Conservation (phyloP, 331 rosid species). For the Pyracantha coccinea region DNA sequence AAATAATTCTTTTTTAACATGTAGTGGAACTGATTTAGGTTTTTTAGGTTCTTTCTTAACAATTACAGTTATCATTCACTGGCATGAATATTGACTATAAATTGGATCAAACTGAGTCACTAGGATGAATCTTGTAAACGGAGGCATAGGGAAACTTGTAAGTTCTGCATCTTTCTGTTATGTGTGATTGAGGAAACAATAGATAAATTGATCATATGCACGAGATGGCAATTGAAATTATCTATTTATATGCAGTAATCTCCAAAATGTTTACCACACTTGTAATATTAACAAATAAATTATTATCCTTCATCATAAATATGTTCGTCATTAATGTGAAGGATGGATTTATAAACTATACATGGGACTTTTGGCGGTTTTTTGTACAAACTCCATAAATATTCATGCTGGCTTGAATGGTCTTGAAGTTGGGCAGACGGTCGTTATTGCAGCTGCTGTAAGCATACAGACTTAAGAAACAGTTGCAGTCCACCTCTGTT, state of each 20-base stretch:
- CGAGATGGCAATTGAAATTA: too few species aligned
- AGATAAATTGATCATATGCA: too few species aligned
- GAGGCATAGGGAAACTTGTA: neutral
- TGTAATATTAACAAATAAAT: neutral
- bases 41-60: neutral
- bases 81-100: neutral
- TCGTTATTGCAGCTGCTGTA: constrained; percentile 73
- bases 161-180: neutral
- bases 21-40: neutral
- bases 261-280: neutral
- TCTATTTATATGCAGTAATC: neutral
- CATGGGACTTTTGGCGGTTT: constrained; percentile 89
- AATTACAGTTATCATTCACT: neutral
- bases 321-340: constrained; percentile 2
- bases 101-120: neutral
- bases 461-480: constrained; percentile 19
- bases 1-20: too few species aligned
- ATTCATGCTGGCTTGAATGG: constrained; percentile 91
- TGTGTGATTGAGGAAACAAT: neutral
- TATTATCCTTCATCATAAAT: neutral
- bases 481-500: constrained; percentile 6
- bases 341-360: constrained; percentile 94
- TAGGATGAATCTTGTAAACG: neutral
- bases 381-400: constrained; percentile 90
- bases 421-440: constrained; percentile 91